phyloP scores from a whole-genome alignment of 108 stramenopile species.

The Cyclotella cryptica region DNA sequence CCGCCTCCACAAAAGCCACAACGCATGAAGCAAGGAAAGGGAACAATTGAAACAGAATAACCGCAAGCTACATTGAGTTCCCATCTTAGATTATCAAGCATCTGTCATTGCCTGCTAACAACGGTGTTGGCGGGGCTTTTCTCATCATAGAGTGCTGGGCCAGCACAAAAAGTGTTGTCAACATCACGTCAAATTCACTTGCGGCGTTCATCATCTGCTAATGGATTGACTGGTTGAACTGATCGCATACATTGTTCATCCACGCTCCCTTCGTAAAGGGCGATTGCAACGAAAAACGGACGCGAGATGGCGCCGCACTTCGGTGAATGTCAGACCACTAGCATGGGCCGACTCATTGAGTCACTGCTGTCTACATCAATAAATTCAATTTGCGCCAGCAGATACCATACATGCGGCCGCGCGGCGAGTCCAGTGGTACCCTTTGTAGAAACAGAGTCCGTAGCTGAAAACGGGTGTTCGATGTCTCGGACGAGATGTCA shows the following conservation, averaged over 20 bases:
- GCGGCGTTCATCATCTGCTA: no score
- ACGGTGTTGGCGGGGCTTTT: no score
- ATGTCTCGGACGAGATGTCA: background rate
- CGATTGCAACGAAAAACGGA: background rate
- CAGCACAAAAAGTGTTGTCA: no score
- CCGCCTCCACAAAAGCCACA: no score
- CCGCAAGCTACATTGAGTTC: no score
- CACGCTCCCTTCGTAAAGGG: background rate
- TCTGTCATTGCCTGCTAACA: no score
- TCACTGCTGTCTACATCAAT: conserved; percentile 25
- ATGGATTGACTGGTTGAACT: no score
- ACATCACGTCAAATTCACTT: no score
- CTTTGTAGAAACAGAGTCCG: background rate
- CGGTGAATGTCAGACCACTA: conserved; percentile 25
- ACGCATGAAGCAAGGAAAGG: no score
- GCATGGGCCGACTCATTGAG: conserved; percentile 29
- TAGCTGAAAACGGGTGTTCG: background rate
- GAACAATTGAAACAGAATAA: no score
- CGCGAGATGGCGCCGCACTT: background rate
- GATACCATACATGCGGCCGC: background rate
- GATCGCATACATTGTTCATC: background rate
- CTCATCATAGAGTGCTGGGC: no score
- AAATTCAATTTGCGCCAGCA: conserved; percentile 20
- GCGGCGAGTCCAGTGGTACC: conserved; percentile 21
- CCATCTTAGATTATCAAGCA: no score